Conservation (phyloP, 768 basidiomycete genomes). For the Suillus subalutaceus region DNA sequence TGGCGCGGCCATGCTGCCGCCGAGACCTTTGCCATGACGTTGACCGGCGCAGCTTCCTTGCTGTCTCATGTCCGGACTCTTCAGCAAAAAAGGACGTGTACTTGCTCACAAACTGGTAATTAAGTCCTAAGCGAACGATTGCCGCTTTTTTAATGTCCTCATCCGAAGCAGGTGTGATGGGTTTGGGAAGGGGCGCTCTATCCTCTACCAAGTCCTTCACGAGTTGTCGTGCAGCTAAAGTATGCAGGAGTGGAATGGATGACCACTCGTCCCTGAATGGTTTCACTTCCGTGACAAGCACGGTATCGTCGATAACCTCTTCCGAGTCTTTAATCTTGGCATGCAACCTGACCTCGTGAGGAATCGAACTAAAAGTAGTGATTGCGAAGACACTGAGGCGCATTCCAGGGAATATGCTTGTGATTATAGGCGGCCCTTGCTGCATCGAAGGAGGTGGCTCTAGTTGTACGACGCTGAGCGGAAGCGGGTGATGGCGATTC, state of each 20-base stretch:
- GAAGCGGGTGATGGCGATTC: constrained; percentile 22
- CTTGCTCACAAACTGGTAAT: constrained; percentile 53
- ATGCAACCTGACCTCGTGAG: constrained; percentile 28
- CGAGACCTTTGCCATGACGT: constrained; percentile 23
- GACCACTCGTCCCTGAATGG: constrained; percentile 25
- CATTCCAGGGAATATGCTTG: constrained; percentile 34
- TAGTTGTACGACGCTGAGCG: constrained; percentile 24
- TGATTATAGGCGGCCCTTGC: constrained; percentile 37
- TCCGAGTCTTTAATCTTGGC: constrained; percentile 31
- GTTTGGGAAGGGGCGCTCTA: constrained; percentile 33
- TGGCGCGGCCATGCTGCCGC: constrained; percentile 2
- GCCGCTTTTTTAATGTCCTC: constrained; percentile 44
- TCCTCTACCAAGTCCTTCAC: constrained; percentile 53
- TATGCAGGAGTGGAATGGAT: constrained; percentile 46
- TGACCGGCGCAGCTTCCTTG: constrained; percentile 13
- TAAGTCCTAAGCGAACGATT: constrained; percentile 52
- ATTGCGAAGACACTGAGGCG: constrained; percentile 40
- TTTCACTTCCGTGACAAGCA: constrained; percentile 29
- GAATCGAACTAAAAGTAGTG: constrained; percentile 24
- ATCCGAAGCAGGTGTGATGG: constrained; percentile 26
- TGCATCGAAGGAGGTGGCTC: constrained; percentile 37
- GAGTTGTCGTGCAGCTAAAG: constrained; percentile 54
- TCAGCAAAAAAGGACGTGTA: constrained; percentile 62
- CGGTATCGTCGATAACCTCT: constrained; percentile 21
- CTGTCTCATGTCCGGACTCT: constrained; percentile 35